Evolutionary conservation across 805 yeast species (phyloP), one percentile per base, ranked within the genome.

Genomic region (Candida parachauliodes): DNA sequence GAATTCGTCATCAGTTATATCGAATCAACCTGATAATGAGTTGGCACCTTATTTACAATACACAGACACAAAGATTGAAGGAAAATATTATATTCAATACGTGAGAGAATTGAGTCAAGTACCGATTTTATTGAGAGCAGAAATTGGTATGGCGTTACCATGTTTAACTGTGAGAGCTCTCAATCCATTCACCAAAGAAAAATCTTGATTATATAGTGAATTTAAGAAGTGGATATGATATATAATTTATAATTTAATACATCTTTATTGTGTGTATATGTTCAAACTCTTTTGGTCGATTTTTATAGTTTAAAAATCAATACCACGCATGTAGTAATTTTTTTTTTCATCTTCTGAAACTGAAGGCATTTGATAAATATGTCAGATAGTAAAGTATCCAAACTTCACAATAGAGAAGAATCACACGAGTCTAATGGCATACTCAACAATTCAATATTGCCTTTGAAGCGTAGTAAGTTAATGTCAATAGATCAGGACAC

Each of bases 61-160:
- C 23, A 72, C 86, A 17, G 62, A 62, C 24, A 78, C 83, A 1
- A 71, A 85, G 46, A 65, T 68, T 22, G 91, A 84, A 40, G 81
- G 76, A 29, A 80, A 71, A 23, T 55, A 57, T 26, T 71, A 69
- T 51, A 75, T 93, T 33, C 98, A 93, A 66, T 95, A 86, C 52
- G 81, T 91, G 36, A 72, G 76, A 44, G 91, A 86, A 51, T 65
- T 89, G 51, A 74, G 74, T 34, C 81, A 79, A 49, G 83, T 91
- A 34, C 98, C 98, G 8, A 79, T 91, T 22, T 67, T 91, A 43
- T 69, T 93, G 46, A 73, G 96, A 51, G 88, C 96, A 0, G 98
- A 89, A 57, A 78, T 88, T 36, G 97, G 96, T 35, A 88, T 88
- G 89, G 91, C 96, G 2, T 70, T 91, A 37, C 98, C 98, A 12